Conservation (phyloP, 2,329 filamentous ascomycete genomes). For the Camillea tinctor region DNA sequence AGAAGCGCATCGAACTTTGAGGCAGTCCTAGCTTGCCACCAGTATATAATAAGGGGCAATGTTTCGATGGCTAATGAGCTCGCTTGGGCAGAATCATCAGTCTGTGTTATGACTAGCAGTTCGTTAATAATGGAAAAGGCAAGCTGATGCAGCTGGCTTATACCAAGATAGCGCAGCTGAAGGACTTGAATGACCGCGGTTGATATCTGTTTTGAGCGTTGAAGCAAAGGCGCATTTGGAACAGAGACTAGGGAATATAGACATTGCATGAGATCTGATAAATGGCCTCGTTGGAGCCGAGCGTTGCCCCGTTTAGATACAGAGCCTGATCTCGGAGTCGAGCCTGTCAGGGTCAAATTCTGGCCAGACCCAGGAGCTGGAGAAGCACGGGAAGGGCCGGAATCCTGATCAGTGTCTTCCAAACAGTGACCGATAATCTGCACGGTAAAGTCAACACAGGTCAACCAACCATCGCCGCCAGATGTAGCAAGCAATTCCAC, state of each 20-base stretch:
- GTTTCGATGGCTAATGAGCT: slow-evolving; percentile 58
- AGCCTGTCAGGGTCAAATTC: slow-evolving; percentile 29
- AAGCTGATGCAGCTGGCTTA: slow-evolving; percentile 65
- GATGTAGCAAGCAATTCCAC: slow-evolving; percentile 70
- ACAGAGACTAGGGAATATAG: slow-evolving; percentile 62
- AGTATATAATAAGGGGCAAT: slow-evolving; percentile 68
- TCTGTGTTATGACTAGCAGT: slow-evolving; percentile 63
- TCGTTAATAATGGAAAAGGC: slow-evolving; percentile 76
- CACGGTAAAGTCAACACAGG: slow-evolving; percentile 69
- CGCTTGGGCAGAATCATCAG: slow-evolving; percentile 66
- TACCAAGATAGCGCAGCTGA: slow-evolving; percentile 53
- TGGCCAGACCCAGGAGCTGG: slow-evolving; percentile 41
- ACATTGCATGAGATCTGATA: slow-evolving; percentile 61
- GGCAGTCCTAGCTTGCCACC: slow-evolving; percentile 73
- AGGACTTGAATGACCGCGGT: slow-evolving; percentile 60
- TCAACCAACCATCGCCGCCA: slow-evolving; percentile 62
- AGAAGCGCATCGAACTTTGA: slow-evolving; percentile 58
- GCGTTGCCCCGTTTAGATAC: slow-evolving; percentile 19
- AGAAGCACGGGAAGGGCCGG: slow-evolving; percentile 42
- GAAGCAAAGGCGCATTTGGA: slow-evolving; percentile 65
- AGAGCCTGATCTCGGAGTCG: slow-evolving; percentile 32
- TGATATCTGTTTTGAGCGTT: slow-evolving; percentile 56
- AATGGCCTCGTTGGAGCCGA: slow-evolving; percentile 35
- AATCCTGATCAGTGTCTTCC: slow-evolving; percentile 39
- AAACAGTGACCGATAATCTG: slow-evolving; percentile 57